Percentiles rank a stretch among this genome's conserved stretches.
Conservation (phyloP, 306 rosid species). For the Cajanus cajan region DNA sequence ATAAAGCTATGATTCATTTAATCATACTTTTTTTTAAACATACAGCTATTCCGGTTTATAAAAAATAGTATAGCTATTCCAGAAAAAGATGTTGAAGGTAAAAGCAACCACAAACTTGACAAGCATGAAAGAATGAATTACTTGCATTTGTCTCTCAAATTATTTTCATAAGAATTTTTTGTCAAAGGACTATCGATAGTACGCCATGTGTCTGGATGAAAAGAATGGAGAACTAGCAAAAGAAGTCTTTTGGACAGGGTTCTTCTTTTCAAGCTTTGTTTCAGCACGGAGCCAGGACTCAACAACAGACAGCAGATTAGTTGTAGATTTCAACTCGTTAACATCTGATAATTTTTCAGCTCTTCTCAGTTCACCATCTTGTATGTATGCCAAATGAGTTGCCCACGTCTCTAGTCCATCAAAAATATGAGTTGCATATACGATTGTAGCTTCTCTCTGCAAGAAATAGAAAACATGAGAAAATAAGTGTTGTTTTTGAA, state of each 20-base stretch:
- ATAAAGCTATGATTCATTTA: neutral
- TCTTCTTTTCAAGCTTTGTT: constrained; percentile 67
- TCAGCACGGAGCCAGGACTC: constrained; percentile 92
- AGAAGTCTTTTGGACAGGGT: constrained; percentile 47
- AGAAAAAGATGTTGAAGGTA: neutral
- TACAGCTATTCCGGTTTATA: neutral
- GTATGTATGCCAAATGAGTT: constrained; percentile 90
- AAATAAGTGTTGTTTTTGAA: constrained; percentile 4
- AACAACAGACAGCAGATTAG: constrained; percentile 83
- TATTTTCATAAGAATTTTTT: constrained; percentile 16
- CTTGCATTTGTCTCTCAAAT: constrained; percentile 8
- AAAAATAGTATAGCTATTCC: too few relatives aligned
- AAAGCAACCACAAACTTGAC: neutral
- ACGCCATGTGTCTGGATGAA: constrained; percentile 87
- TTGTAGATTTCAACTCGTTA: constrained; percentile 66
- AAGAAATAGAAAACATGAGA: constrained; percentile 20
- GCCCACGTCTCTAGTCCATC: constrained; percentile 99
- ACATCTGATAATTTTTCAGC: constrained; percentile 72
- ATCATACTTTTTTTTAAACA: constrained; percentile 4
- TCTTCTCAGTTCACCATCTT: constrained; percentile 80
- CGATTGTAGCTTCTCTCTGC: constrained; percentile 87
- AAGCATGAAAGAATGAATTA: constrained; percentile 9
- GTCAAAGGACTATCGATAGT: constrained; percentile 58
- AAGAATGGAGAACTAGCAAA: constrained; percentile 52
- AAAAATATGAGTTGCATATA: constrained; percentile 95